Evolutionary conservation across 2,329 filamentous ascomycete genomes (phyloP).

Genomic region (Venturia carpophila): DNA sequence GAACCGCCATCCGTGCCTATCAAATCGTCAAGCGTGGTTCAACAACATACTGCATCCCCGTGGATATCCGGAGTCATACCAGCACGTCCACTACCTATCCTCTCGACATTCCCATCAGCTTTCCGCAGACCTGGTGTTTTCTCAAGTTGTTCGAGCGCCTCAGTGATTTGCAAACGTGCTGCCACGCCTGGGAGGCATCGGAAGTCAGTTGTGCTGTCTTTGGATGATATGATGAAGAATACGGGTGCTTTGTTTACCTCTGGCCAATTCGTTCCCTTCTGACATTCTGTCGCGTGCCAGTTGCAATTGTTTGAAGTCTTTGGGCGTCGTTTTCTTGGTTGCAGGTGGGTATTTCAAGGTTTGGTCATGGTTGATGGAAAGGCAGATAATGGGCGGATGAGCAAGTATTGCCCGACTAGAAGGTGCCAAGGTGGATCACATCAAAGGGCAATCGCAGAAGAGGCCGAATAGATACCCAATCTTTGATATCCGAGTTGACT

Average conservation of each 20-base stretch:
- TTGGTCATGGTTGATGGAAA: conserved; percentile 3
- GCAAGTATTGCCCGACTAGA: background rate
- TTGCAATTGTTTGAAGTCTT: background rate
- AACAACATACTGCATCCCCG: background rate
- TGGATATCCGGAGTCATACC: background rate
- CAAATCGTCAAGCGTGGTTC: background rate
- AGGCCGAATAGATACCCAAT: background rate
- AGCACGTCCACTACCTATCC: background rate
- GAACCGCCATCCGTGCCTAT: background rate
- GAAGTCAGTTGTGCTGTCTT: background rate
- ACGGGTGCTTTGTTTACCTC: background rate
- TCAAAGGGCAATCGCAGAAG: background rate
- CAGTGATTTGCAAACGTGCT: background rate
- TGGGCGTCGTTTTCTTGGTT: background rate
- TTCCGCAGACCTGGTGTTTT: background rate
- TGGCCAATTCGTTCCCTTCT: background rate
- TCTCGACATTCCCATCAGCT: background rate
- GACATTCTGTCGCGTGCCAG: background rate
- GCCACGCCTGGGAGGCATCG: background rate
- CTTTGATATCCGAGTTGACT: too few species aligned
- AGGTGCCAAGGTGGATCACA: background rate
- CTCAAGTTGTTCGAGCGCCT: background rate
- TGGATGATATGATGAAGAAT: background rate
- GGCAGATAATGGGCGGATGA: background rate
- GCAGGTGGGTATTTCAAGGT: background rate